phyloP scores from a whole-genome alignment of 257 asterid genomes.

The Przewalskia tangutica region DNA sequence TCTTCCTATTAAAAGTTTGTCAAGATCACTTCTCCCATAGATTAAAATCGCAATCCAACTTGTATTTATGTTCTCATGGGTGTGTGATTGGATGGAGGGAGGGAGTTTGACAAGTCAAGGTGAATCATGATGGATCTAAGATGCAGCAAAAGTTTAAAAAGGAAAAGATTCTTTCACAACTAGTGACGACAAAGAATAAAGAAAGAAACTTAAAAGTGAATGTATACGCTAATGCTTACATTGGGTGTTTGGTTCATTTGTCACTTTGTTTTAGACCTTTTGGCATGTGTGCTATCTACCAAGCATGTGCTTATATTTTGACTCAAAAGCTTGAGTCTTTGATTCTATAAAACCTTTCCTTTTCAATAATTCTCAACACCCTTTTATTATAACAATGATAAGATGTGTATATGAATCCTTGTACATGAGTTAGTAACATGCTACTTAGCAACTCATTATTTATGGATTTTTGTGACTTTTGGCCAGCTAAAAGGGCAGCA shows the following conservation, averaged over 20 bases:
- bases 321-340: constrained; percentile 16
- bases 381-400: constrained; percentile 27
- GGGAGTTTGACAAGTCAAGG: not conserved
- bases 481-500: constrained; percentile 34
- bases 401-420: constrained; percentile 28
- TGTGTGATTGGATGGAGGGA: not conserved
- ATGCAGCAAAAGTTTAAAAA: not conserved
- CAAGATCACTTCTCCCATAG: not conserved
- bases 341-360: not conserved
- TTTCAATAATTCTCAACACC: constrained; percentile 9
- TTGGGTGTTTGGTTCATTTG: constrained; percentile 9
- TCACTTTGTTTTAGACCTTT: constrained; percentile 24
- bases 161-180: not conserved
- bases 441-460: constrained; percentile 9
- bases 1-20: not conserved
- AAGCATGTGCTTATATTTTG: constrained; percentile 53
- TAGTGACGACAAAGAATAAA: not conserved
- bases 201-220: not conserved
- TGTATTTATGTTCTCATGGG: not conserved
- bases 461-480: constrained; percentile 17
- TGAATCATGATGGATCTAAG: not conserved
- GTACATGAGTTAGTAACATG: constrained; percentile 44
- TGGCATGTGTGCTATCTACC: constrained; percentile 37
- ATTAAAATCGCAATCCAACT: not conserved
- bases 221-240: not conserved